These are phyloP conservation scores for Calamus simplicifolius DNA, from an alignment of 176 grass and related monocot species.

Conservation along the genomic window DNA sequence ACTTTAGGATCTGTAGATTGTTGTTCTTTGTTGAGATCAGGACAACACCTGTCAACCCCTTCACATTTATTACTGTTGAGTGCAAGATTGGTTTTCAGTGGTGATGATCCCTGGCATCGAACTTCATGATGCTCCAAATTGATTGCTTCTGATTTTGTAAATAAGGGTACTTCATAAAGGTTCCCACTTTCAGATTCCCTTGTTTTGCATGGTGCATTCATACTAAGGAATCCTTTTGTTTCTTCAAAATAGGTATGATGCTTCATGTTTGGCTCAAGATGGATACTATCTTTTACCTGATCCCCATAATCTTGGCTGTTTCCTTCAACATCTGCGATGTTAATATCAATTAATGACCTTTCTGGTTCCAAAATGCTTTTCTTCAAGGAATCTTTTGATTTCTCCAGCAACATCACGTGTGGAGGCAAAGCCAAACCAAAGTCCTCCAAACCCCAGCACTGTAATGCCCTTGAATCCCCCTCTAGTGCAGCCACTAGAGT, in stretches of 20 bases:
- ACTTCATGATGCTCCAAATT: not conserved
- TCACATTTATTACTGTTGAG: not conserved
- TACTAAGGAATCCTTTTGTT: no score
- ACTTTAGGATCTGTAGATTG: constrained; percentile 13
- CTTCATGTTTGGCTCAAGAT: constrained; percentile 4
- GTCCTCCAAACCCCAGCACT: constrained; percentile 27
- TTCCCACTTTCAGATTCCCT: not conserved
- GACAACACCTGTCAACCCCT: constrained; percentile 14
- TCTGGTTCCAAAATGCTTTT: not conserved
- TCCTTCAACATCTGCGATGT: not conserved
- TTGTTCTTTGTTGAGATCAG: constrained; percentile 36
- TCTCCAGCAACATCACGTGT: constrained; percentile 16
- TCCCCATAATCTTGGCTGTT: not conserved
- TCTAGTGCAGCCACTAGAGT: constrained; percentile 61
- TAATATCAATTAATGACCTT: constrained; percentile 2
- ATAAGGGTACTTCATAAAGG: not conserved
- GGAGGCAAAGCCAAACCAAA: constrained; percentile 23
- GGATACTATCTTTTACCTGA: not conserved
- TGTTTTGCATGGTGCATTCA: no score
- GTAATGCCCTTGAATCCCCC: constrained; percentile 44
- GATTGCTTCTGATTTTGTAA: not conserved
- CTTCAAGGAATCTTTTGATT: constrained; percentile 16
- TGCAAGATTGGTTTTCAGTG: not conserved
- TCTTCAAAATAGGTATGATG: no score
- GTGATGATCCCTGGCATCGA: not conserved